Percentiles rank a stretch among this genome's conserved stretches.
Evolutionary conservation across 257 asterid species (phyloP).

Genomic region (Gardenia jasminoides): DNA sequence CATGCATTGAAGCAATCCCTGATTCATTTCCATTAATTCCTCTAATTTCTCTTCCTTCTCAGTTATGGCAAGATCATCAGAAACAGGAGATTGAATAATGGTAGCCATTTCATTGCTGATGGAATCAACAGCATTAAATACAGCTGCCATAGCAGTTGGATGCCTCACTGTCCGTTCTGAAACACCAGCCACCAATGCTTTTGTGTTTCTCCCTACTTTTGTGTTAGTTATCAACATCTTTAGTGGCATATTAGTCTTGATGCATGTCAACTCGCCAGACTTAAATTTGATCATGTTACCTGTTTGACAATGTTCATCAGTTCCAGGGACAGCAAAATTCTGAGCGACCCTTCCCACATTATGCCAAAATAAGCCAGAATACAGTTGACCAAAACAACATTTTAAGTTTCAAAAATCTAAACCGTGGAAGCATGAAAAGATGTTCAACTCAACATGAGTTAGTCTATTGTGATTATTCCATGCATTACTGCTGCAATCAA

Average conservation of each 20-base stretch:
- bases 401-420: background rate
- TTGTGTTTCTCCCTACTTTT: slow-evolving; percentile 88
- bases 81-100: slow-evolving; percentile 74
- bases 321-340: slow-evolving; percentile 12
- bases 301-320: slow-evolving; percentile 32
- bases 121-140: slow-evolving; percentile 79
- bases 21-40: slow-evolving; percentile 94
- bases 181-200: slow-evolving; percentile 77
- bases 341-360: background rate
- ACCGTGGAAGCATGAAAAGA: background rate
- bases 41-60: slow-evolving; percentile 88
- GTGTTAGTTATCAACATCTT: slow-evolving; percentile 95
- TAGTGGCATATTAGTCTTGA: slow-evolving; percentile 88
- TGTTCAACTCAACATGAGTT: no score
- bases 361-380: background rate
- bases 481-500: no score
- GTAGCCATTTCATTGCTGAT: slow-evolving; percentile 80
- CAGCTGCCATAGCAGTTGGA: slow-evolving; percentile 75
- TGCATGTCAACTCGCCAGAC: slow-evolving; percentile 75
- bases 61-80: slow-evolving; percentile 83
- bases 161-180: slow-evolving; percentile 77
- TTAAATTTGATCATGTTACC: slow-evolving; percentile 91
- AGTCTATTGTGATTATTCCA: background rate
- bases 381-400: background rate
- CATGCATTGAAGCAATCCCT: slow-evolving; percentile 92